Conservation (phyloP, 1,284 basidiomycete species). For the Fomitiporia mediterranea region DNA sequence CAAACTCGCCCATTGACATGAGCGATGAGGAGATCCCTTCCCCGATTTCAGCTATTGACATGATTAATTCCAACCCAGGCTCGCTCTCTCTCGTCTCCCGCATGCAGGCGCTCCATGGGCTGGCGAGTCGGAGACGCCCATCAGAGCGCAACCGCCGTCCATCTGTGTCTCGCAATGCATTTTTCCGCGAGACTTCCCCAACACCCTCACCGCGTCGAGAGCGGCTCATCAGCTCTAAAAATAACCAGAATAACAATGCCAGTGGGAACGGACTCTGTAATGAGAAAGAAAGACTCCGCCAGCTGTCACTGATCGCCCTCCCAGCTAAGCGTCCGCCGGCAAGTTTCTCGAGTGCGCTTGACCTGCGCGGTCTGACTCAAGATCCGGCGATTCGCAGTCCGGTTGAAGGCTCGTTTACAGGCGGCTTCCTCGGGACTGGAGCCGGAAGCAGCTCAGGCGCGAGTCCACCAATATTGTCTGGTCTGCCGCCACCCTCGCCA, state of each 20-base stretch:
- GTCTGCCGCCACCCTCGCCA: slow-evolving; percentile 10
- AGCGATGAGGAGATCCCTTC: slow-evolving; percentile 12
- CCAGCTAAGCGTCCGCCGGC: background rate
- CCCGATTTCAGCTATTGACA: slow-evolving; percentile 15
- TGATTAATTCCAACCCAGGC: slow-evolving; percentile 15
- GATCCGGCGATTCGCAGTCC: background rate
- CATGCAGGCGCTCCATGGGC: slow-evolving; percentile 19
- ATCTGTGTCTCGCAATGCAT: slow-evolving; percentile 7
- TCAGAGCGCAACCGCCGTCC: slow-evolving; percentile 11
- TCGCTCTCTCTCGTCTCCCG: slow-evolving; percentile 20
- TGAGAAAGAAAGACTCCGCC: slow-evolving; percentile 6
- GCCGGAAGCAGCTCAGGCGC: background rate
- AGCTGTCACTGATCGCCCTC: slow-evolving; percentile 3
- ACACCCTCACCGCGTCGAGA: slow-evolving; percentile 14
- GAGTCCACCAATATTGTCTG: background rate
- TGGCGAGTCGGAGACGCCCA: slow-evolving; percentile 17
- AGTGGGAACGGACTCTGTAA: background rate
- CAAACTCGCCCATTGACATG: slow-evolving; percentile 4
- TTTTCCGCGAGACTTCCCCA: slow-evolving; percentile 17
- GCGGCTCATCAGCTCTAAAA: slow-evolving; percentile 7
- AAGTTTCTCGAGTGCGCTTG: slow-evolving; percentile 8
- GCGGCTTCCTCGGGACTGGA: background rate
- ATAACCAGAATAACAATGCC: background rate
- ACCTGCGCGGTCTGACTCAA: slow-evolving; percentile 6
- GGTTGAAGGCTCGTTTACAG: background rate